Evolutionary conservation across 2,329 filamentous ascomycete species (phyloP), one percentile per base, ranked within the genome.

Genomic region (Cytospora schulzeri): DNA sequence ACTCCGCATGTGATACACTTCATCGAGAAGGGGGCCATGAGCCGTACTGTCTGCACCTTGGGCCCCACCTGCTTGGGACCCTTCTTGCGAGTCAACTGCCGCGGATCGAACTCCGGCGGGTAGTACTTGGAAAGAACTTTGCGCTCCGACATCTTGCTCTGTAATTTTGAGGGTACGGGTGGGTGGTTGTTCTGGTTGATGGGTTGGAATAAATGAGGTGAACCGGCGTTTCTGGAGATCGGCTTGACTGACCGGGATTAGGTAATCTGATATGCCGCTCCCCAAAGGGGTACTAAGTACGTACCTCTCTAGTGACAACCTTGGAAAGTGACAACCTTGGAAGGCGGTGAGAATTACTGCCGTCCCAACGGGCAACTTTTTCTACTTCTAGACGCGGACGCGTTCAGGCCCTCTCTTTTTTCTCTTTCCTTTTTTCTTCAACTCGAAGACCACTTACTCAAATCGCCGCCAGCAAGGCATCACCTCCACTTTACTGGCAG

Each of bases 11-110:
- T 76, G 2, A 76, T 77, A 69, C 91, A 93, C 73, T 88, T 89
- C 88, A 93, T 92, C 59, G 84, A 87, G 78, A 93, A 95, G 4
- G 92, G 92, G 0, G 91, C 90, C 92, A 97, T 97, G 38, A 98
- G 83, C 53, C 93, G 89, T 60, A 98, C 93, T 0, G 90, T 92
- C 73, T 96, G 92, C 11, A 92, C 84, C 70, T 92, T 92, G 0
- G 92, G 91, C 0, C 92, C 93, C 8, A 85, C 84, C 63, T 87
- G 81, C 75, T 93, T 93, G 11, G 88, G 86, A 31, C 81, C 88
- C 67, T 87, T 88, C 53, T 85, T 85, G 22, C 91, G 88, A 29
- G 84, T 83, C 77, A 98, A 86, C 72, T 91, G 88, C 29, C 88
- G 88, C 15, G 94, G 94, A 77, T 99, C 95, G 77, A 98, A 99